Evolutionary conservation across 225 moss, liverwort and hornwort species (phyloP).

Genomic region (Marchantia paleacea): DNA sequence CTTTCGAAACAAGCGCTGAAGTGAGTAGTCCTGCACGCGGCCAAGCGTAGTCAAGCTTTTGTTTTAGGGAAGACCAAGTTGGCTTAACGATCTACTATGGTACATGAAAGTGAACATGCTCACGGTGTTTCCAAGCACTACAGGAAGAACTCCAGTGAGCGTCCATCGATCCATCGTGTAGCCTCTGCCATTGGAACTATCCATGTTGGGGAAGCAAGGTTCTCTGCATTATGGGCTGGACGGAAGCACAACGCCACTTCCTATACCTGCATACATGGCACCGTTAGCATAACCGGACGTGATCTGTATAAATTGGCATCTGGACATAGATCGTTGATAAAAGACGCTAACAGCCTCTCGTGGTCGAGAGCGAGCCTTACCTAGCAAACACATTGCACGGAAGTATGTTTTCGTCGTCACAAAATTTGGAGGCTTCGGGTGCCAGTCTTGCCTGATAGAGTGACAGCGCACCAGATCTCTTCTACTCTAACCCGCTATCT

Average conservation of each 20-base stretch:
- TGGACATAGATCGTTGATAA: too few relatives aligned
- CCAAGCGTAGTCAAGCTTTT: slow-evolving; percentile 9
- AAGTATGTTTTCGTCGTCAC: slow-evolving; percentile 10
- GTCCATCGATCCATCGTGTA: slow-evolving; percentile 6
- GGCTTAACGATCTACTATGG: slow-evolving; percentile 19
- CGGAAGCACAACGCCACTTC: slow-evolving; percentile 19
- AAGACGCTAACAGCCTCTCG: too few relatives aligned
- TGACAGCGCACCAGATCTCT: slow-evolving; percentile 17
- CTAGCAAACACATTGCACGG: slow-evolving; percentile 4
- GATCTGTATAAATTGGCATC: not conserved
- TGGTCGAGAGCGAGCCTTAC: not conserved
- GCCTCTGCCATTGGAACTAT: slow-evolving; percentile 4
- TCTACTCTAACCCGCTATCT: slow-evolving; percentile 31
- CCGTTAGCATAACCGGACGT: not conserved
- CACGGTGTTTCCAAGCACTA: slow-evolving; percentile 20
- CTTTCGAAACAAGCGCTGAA: slow-evolving; percentile 9
- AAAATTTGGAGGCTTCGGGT: slow-evolving; percentile 32
- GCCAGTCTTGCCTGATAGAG: slow-evolving; percentile 10
- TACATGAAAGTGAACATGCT: slow-evolving; percentile 1
- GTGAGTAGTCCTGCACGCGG: not conserved
- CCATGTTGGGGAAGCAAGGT: not conserved
- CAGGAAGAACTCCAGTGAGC: slow-evolving; percentile 4
- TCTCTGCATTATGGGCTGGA: slow-evolving; percentile 1
- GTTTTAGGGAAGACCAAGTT: not conserved
- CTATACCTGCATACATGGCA: not conserved